Base-by-base conservation (phyloP, 495 filamentous ascomycete genomes). In the Lasiosphaeria hispida region DNA sequence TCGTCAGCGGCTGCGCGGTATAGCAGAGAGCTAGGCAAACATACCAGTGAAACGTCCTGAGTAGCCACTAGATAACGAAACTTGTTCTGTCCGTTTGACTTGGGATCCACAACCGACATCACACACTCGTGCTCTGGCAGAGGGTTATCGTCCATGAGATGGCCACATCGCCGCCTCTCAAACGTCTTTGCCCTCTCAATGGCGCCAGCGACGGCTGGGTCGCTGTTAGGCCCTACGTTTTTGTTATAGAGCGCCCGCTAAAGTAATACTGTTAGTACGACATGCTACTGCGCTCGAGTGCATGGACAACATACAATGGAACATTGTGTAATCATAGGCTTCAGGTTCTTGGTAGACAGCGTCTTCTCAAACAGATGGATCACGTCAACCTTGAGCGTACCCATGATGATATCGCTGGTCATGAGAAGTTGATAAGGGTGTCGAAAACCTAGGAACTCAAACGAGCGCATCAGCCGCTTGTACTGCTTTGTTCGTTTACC, bases 401-500 rank as follows among this genome's bases (percentile, higher is more conserved):
- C 69, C 38, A 70, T 61, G 14, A 72, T 6, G 9, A 72, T 59
- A 57, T 72, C 69, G 55, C 65, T 66, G 13, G 69, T 70, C 19
- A 72, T 54, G 37, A 97, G 81, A 14, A 97, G 87, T 77, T 97
- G 93, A 69, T 96, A 97, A 6, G 93, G 91, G 69, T 92, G 89
- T 54, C 92, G 89, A 71, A 96, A 96, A 18, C 87, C 67, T 40
- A 70, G 63, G 51, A 63, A 63, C 60, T 70, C 64, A 45, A 70
- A 97, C 66, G 92, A 85, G 63, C 89, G 84, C 91, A 99, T 97
- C 57, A 97, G 82, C 85, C 96, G 96, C 67, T 90, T 87, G 74
- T 97, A 98, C 70, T 91, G 88, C 77, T 97, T 98, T 7, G 89
- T 87, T 60, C 94, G 85, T 72, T 97, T 97, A 57, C 90, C 92